A percentile compares a stretch with the other conserved stretches of the same genome.
phyloP scores from a whole-genome alignment of 1,284 basidiomycete genomes.

The Cystobasidium slooffiae region DNA sequence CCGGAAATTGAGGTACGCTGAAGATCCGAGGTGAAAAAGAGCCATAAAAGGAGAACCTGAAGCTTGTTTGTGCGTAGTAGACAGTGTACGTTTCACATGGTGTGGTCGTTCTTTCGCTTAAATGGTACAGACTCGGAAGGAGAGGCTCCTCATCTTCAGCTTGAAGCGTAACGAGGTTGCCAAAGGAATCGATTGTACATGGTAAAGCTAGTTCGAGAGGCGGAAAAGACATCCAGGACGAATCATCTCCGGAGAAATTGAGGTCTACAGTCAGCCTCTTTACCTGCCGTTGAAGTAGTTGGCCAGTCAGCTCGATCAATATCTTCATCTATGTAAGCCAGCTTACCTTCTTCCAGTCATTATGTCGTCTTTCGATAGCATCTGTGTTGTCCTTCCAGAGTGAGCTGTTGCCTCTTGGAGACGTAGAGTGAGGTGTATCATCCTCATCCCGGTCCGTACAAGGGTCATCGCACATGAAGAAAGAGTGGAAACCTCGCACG shows the following conservation, averaged over 20 bases:
- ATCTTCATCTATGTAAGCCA: not conserved
- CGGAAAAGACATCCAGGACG: slow-evolving; percentile 6
- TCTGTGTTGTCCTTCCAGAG: not conserved
- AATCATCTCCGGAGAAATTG: not conserved
- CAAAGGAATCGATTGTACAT: slow-evolving; percentile 9
- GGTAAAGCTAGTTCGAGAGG: slow-evolving; percentile 16
- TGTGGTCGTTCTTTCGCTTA: slow-evolving; percentile 19
- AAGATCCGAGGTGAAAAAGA: slow-evolving; percentile 10
- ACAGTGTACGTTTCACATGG: slow-evolving; percentile 4
- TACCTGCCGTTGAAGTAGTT: not conserved
- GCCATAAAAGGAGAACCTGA: slow-evolving; percentile 35
- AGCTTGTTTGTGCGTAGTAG: slow-evolving; percentile 7
- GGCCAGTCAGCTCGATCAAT: not conserved
- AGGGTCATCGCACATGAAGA: slow-evolving; percentile 15
- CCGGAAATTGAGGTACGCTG: slow-evolving; percentile 8
- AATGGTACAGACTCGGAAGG: not conserved
- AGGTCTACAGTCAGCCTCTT: slow-evolving; percentile 31
- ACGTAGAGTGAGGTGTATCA: not conserved
- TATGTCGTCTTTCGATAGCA: not conserved
- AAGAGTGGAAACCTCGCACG: slow-evolving; percentile 10
- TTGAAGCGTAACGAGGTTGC: slow-evolving; percentile 8
- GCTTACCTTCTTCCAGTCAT: slow-evolving; percentile 11
- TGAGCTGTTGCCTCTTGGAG: not conserved
- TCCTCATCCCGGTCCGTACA: not conserved
- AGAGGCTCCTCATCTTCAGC: not conserved